phyloP scores from a whole-genome alignment of 805 yeast genomes.

The Geotrichum ghanense region DNA sequence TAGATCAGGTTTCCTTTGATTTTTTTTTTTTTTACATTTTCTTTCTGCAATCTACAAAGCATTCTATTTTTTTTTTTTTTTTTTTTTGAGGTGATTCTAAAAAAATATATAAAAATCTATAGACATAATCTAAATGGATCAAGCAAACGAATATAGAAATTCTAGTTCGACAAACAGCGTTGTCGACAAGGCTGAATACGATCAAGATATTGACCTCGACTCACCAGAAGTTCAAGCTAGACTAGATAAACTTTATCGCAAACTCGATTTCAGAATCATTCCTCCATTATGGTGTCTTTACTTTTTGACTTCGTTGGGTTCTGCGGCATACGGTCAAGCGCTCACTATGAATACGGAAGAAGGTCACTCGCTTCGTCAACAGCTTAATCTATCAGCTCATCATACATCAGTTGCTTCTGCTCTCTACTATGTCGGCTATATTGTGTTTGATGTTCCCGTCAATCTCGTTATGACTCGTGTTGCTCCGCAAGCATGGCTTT shows the following conservation, averaged over 20 bases:
- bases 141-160: too few relatives aligned
- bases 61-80: too few relatives aligned
- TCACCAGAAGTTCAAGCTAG: slow-evolving; percentile 9
- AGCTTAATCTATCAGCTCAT: slow-evolving; percentile 40
- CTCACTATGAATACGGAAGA: slow-evolving; percentile 60
- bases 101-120: too few relatives aligned
- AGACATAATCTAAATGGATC: too few relatives aligned
- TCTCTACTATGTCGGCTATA: slow-evolving; percentile 70
- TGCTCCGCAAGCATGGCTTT: slow-evolving; percentile 77
- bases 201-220: neutral
- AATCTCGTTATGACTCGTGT: slow-evolving; percentile 72
- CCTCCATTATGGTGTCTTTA: slow-evolving; percentile 77
- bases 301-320: slow-evolving; percentile 69
- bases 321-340: slow-evolving; percentile 65
- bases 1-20: too few relatives aligned
- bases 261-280: slow-evolving; percentile 58
- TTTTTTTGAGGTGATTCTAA: too few relatives aligned
- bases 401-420: slow-evolving; percentile 69
- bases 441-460: slow-evolving; percentile 81
- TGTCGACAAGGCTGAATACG: too few relatives aligned
- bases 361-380: slow-evolving; percentile 49
- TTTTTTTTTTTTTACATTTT: too few relatives aligned
- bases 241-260: slow-evolving; percentile 33
- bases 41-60: too few relatives aligned
- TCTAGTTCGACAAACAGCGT: too few relatives aligned